phyloP scores from a whole-genome alignment of 352 stramenopile genomes.

The Phytophthora citrophthora region DNA sequence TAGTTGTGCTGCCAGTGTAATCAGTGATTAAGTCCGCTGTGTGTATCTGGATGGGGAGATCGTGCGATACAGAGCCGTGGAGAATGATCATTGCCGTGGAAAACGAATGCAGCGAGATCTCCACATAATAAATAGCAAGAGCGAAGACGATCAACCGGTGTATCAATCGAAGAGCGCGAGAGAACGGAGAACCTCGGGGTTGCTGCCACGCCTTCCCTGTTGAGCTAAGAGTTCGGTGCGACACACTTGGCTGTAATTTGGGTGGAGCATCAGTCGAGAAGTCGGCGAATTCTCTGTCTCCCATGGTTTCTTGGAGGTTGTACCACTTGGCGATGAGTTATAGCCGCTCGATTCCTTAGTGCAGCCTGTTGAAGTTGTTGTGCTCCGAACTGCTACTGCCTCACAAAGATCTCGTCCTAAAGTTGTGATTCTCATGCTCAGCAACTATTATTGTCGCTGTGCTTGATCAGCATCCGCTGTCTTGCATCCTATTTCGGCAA shows the following conservation, averaged over 20 bases:
- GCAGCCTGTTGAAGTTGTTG: too few species aligned
- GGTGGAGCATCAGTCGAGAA: background rate
- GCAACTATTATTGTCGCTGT: too few species aligned
- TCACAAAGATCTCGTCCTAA: too few species aligned
- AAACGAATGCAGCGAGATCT: constrained; percentile 22
- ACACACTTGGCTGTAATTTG: constrained; percentile 3
- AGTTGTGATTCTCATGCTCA: too few species aligned
- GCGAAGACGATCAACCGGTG: constrained; percentile 17
- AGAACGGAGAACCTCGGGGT: background rate
- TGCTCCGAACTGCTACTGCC: too few species aligned
- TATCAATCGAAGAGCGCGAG: constrained; percentile 1
- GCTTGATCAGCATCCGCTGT: too few species aligned
- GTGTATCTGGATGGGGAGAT: background rate
- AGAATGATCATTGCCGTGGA: constrained; percentile 15
- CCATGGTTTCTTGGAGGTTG: constrained; percentile 3
- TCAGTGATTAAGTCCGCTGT: constrained; percentile 23
- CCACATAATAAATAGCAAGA: constrained; percentile 18
- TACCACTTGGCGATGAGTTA: background rate
- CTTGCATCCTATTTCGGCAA: too few species aligned
- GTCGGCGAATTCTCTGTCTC: constrained; percentile 14
- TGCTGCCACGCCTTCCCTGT: background rate
- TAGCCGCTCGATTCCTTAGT: too few species aligned
- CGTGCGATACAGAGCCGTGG: background rate
- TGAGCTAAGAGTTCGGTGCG: constrained; percentile 1
- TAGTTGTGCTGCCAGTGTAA: constrained; percentile 23